These are phyloP conservation scores for Oryza longistaminata DNA, from an alignment of 176 grass and related monocot species.

Conservation along the genomic window DNA sequence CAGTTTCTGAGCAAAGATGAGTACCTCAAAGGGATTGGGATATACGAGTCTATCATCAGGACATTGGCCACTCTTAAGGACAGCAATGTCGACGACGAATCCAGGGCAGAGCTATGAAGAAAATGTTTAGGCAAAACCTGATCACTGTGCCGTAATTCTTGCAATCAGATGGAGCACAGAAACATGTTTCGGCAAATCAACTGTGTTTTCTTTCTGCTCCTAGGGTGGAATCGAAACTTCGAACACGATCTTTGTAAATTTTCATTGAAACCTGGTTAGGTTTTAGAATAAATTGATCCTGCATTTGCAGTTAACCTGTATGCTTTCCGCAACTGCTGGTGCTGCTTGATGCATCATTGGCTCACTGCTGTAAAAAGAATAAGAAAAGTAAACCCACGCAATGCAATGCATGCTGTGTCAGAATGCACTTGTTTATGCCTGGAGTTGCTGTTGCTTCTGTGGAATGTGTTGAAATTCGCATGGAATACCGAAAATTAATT, in stretches of 20 bases:
- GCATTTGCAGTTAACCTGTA: not conserved
- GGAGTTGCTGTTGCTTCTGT: not conserved
- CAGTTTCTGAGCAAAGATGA: constrained; percentile 93
- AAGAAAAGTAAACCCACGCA: not conserved
- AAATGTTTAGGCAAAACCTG: not conserved
- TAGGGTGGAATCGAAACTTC: not conserved
- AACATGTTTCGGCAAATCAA: not conserved
- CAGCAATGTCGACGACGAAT: constrained; percentile 39
- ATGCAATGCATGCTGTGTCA: not conserved
- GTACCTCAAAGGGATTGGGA: constrained; percentile 74
- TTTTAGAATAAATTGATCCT: constrained; percentile 2
- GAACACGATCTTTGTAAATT: constrained; percentile 28
- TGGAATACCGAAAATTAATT: not conserved
- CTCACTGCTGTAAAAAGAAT: not conserved
- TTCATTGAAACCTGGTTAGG: not conserved
- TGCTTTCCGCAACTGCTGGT: not conserved
- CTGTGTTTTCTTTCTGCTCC: not conserved
- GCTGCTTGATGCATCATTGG: not conserved
- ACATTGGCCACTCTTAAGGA: constrained; percentile 50
- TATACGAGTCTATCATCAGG: constrained; percentile 84
- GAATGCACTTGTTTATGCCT: not conserved
- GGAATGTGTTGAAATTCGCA: not conserved
- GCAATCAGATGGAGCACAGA: not conserved
- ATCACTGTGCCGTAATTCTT: not conserved
- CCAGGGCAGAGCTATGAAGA: constrained; percentile 73